These are phyloP conservation scores for Penium margaritaceum DNA, from an alignment of 139 green algal species.

Conservation along the genomic window DNA sequence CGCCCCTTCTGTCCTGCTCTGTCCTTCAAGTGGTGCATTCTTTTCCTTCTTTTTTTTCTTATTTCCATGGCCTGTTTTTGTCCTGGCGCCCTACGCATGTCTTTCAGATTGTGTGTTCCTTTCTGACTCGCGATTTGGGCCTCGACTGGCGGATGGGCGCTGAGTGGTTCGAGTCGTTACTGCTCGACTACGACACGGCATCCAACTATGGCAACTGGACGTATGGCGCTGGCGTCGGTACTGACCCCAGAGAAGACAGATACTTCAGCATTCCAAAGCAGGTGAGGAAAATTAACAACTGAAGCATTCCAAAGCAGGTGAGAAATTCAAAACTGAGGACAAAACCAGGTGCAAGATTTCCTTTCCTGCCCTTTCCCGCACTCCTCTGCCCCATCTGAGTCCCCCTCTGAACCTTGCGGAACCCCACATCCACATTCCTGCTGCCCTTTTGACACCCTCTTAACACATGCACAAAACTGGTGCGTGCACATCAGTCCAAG, in stretches of 20 bases:
- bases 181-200: conserved; percentile 80
- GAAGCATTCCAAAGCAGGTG: no score
- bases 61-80: no score
- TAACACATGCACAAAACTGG: no score
- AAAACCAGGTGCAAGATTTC: not conserved
- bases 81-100: no score
- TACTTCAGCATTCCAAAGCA: conserved; percentile 51
- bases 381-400: no score
- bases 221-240: conserved; percentile 45
- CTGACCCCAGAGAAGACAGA: conserved; percentile 44
- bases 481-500: no score
- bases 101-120: conserved; percentile 49
- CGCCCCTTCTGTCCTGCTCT: no score
- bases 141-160: conserved; percentile 84
- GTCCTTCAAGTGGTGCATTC: no score
- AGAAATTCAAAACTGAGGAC: conserved; percentile 4
- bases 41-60: no score
- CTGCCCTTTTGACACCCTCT: no score
- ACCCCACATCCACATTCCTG: no score
- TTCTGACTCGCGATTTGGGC: conserved; percentile 69
- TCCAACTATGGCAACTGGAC: conserved; percentile 92
- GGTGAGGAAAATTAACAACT: conserved; percentile 16
- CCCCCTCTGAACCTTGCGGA: no score
- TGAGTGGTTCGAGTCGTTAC: conserved; percentile 75
- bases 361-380: not conserved